Evolutionary conservation across 352 stramenopile species (phyloP), one percentile per base, ranked within the genome.

Genomic region (Phytophthora chlamydospora): DNA sequence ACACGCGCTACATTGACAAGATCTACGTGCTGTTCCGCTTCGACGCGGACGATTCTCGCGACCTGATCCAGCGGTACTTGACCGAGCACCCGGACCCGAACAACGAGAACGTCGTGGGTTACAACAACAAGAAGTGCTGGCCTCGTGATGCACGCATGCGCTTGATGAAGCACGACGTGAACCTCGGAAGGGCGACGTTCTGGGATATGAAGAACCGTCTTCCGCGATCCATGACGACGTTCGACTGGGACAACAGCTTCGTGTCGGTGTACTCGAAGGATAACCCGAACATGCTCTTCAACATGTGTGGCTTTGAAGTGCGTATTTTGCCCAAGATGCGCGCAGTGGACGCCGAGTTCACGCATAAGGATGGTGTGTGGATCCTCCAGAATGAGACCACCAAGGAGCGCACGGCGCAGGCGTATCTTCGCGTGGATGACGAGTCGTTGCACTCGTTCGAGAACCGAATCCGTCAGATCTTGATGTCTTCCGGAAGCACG

Each of bases 41-140:
- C 63, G 97, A 99, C 62, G 83, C 94, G 0, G 96, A 99, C 42
- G 97, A 99, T 66, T 95, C 94, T 24, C 98, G 98, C 39, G 98
- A 99, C 66, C 81, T 99, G 38, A 99, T 99, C 58, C 98, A 99
- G 78, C 87, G 97, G 2, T 99, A 99, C 71, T 79, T 99, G 52
- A 99, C 98, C 11, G 98, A 99, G 71, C 96, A 99, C 66, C 98
- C 98, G 17, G 98, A 99, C 75, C 98, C 98, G 10, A 99, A 99
- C 80, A 99, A 99, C 76, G 98, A 99, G 66, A 99, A 99, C 66
- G 95, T 99, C 39, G 98, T 99, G 32, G 98, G 98, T 1, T 99
- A 99, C 83, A 98, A 98, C 69, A 99, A 99, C 83, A 99, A 99
- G 73, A 99, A 99, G 71, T 99, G 98, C 72, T 99, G 98, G 98